Evolutionary conservation across 2,329 filamentous ascomycete genomes (phyloP).

Genomic region (Pseudogymnoascus sp.): DNA sequence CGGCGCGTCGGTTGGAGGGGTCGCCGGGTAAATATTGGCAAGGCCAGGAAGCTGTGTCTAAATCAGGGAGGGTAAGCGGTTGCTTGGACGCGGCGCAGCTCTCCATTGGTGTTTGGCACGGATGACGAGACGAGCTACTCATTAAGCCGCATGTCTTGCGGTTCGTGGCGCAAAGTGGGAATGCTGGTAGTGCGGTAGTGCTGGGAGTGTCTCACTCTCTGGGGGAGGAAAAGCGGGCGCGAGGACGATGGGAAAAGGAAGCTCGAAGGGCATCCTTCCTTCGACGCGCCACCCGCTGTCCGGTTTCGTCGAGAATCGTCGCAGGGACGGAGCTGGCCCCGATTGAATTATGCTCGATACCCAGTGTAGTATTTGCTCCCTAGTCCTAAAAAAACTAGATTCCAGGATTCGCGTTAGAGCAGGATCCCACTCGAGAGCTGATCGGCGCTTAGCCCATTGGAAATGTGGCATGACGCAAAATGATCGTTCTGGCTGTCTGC

Average conservation of each 20-base stretch:
- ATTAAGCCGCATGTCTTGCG: slow-evolving; percentile 4
- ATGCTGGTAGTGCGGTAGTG: background rate
- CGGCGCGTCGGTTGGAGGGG: slow-evolving; percentile 4
- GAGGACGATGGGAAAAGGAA: background rate
- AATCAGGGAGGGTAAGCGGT: slow-evolving; percentile 6
- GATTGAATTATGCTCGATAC: background rate
- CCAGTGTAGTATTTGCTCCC: background rate
- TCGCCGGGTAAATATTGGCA: slow-evolving; percentile 3
- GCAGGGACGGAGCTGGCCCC: background rate
- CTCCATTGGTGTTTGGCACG: slow-evolving; percentile 4
- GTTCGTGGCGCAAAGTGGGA: slow-evolving; percentile 1
- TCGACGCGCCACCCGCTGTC: background rate
- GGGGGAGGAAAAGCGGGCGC: background rate
- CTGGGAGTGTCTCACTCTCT: background rate
- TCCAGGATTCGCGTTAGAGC: background rate
- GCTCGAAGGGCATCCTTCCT: background rate
- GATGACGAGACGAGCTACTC: background rate
- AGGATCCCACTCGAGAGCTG: background rate
- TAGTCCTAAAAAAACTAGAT: background rate
- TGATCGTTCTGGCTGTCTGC: background rate
- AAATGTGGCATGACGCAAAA: background rate
- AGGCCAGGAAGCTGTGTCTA: background rate
- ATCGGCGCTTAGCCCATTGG: slow-evolving; percentile 4
- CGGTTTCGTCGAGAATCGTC: slow-evolving; percentile 6
- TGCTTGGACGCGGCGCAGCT: slow-evolving; percentile 5